Evolutionary conservation across 352 stramenopile genomes (phyloP).

Genomic region (Phytophthora constricta): DNA sequence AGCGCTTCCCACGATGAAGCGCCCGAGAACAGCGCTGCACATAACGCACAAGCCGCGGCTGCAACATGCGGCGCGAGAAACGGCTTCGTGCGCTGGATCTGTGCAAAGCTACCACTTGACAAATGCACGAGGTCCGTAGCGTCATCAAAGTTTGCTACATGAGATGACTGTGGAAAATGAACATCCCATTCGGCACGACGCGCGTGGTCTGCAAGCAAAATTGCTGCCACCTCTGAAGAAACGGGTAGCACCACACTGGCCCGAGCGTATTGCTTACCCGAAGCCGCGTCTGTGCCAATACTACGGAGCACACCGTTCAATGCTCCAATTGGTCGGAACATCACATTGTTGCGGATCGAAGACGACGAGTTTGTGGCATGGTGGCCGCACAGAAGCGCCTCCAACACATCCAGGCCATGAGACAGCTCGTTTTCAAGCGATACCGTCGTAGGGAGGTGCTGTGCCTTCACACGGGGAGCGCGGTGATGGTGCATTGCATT

Average conservation of each 20-base stretch:
- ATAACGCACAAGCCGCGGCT: slow-evolving; percentile 46
- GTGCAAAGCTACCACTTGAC: slow-evolving; percentile 50
- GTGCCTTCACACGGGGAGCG: slow-evolving; percentile 47
- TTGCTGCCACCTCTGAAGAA: slow-evolving; percentile 66
- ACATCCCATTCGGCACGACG: slow-evolving; percentile 82
- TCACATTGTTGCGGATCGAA: slow-evolving; percentile 40
- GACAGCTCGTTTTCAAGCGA: slow-evolving; percentile 80
- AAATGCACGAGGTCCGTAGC: slow-evolving; percentile 79
- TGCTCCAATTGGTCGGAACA: slow-evolving; percentile 66
- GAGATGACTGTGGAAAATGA: slow-evolving; percentile 66
- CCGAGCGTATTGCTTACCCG: slow-evolving; percentile 58
- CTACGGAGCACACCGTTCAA: slow-evolving; percentile 68
- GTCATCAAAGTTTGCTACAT: slow-evolving; percentile 79
- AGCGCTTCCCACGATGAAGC: slow-evolving; percentile 53
- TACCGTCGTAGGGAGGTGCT: slow-evolving; percentile 74
- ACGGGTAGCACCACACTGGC: slow-evolving; percentile 74
- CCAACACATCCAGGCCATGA: slow-evolving; percentile 67
- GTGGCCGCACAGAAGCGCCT: slow-evolving; percentile 56
- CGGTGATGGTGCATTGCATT: slow-evolving; percentile 18
- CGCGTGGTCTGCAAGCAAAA: slow-evolving; percentile 67
- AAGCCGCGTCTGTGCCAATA: slow-evolving; percentile 46
- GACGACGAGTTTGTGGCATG: slow-evolving; percentile 18
- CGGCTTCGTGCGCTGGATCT: slow-evolving; percentile 49
- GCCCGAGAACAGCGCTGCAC: slow-evolving; percentile 47
- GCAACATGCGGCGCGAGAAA: slow-evolving; percentile 64